Conservation (phyloP, 345 rosid species). For the Hibiscus tridactylites region DNA sequence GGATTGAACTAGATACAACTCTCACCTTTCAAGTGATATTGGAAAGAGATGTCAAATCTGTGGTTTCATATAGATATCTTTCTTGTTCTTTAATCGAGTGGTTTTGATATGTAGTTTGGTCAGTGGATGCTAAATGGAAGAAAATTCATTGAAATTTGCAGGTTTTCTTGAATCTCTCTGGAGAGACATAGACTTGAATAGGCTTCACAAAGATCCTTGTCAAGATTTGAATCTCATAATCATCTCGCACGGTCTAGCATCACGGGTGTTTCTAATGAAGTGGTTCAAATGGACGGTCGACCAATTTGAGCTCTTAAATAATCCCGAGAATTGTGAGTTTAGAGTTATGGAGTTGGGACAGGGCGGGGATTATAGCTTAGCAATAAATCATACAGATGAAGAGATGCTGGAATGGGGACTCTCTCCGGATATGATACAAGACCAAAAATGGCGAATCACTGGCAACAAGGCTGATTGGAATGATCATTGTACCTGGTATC, state of each 20-base stretch:
- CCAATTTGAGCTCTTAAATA: conserved; percentile 72
- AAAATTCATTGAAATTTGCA: conserved; percentile 19
- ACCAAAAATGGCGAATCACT: conserved; percentile 67
- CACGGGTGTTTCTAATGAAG: conserved; percentile 90
- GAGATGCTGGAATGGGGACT: conserved; percentile 77
- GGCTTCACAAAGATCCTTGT: conserved; percentile 49
- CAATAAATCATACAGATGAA: conserved; percentile 70
- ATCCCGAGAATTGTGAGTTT: conserved; percentile 61
- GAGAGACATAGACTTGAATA: conserved; percentile 90
- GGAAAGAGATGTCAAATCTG: background rate
- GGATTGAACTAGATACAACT: background rate
- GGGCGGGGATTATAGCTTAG: conserved; percentile 84
- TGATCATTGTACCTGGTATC: conserved; percentile 62
- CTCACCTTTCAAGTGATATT: background rate
- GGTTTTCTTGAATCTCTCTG: conserved; percentile 92
- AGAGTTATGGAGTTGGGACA: conserved; percentile 77
- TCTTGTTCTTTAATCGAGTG: background rate
- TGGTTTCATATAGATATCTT: background rate
- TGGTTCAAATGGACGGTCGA: conserved; percentile 98
- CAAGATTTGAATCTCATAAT: conserved; percentile 78
- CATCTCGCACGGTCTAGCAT: conserved; percentile 69
- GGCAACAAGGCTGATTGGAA: conserved; percentile 63
- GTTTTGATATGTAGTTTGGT: background rate
- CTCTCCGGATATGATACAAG: conserved; percentile 74
- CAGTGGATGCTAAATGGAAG: background rate